Percentiles rank a stretch among this genome's conserved stretches.
Conservation (phyloP, 208 protist genomes). For the Wallacemonas sp. region DNA sequence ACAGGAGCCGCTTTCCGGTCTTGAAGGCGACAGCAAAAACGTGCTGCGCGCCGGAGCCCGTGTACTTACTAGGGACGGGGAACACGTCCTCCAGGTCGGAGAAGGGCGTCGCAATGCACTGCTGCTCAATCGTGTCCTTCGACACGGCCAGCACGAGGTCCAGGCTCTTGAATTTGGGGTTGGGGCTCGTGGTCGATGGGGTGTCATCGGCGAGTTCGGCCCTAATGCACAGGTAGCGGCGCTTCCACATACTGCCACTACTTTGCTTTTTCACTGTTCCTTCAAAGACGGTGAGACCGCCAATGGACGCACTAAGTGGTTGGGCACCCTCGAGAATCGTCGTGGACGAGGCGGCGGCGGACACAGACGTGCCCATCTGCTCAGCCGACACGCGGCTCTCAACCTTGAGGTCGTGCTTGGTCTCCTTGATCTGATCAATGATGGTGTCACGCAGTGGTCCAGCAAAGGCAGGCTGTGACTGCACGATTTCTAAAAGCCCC, state of each 20-base stretch:
- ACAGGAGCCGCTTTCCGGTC: slow-evolving; percentile 65
- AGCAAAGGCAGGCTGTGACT: slow-evolving; percentile 66
- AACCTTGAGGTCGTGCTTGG: slow-evolving; percentile 48
- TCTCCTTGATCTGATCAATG: slow-evolving; percentile 57
- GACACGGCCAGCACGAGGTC: slow-evolving; percentile 69
- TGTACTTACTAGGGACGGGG: slow-evolving; percentile 76
- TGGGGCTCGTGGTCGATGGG: slow-evolving; percentile 22
- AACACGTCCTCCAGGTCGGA: slow-evolving; percentile 80
- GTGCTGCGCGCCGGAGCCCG: slow-evolving; percentile 53
- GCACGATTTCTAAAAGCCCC: slow-evolving; percentile 73
- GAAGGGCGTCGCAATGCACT: slow-evolving; percentile 77
- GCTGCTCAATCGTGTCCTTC: slow-evolving; percentile 79
- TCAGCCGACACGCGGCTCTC: slow-evolving; percentile 43
- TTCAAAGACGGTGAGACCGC: slow-evolving; percentile 62
- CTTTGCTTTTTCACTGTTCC: slow-evolving; percentile 73
- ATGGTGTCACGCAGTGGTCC: slow-evolving; percentile 56
- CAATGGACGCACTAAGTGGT: slow-evolving; percentile 47
- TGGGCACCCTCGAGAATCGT: slow-evolving; percentile 70
- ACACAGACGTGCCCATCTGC: slow-evolving; percentile 44
- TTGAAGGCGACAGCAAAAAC: slow-evolving; percentile 84
- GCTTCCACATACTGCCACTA: slow-evolving; percentile 73
- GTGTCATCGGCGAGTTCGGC: slow-evolving; percentile 59
- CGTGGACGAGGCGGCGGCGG: slow-evolving; percentile 30
- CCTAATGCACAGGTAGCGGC: slow-evolving; percentile 77
- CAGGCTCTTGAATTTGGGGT: slow-evolving; percentile 69